These are phyloP conservation scores for Polytolypa hystricis DNA, from an alignment of 2,329 filamentous ascomycete species.

Conservation along the genomic window DNA sequence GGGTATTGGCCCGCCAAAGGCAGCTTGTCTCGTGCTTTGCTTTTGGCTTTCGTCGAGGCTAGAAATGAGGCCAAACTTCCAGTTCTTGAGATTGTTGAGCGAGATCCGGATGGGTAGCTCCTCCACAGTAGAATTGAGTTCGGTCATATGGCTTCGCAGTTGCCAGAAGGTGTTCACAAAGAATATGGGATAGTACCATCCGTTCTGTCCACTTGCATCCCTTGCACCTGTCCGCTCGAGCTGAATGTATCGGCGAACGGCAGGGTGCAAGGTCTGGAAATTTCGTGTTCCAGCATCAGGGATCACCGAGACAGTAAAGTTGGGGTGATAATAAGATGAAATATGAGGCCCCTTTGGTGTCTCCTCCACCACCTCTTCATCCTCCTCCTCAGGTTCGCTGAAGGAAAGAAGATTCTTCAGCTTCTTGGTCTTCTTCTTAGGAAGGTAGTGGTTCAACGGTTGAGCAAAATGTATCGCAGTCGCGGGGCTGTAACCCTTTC, in stretches of 20 bases:
- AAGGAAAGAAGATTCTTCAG: conserved; percentile 67
- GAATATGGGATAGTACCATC: conserved; percentile 85
- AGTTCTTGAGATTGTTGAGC: conserved; percentile 68
- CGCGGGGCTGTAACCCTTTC: conserved; percentile 58
- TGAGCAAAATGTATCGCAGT: conserved; percentile 75
- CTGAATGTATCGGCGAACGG: conserved; percentile 64
- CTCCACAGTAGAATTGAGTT: conserved; percentile 81
- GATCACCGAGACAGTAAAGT: conserved; percentile 80
- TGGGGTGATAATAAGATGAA: conserved; percentile 86
- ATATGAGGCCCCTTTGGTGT: conserved; percentile 56
- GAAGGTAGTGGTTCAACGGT: conserved; percentile 78
- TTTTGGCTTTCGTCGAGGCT: conserved; percentile 81
- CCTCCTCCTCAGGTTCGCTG: conserved; percentile 36
- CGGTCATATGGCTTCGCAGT: conserved; percentile 77
- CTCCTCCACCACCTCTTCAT: no score
- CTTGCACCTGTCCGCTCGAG: conserved; percentile 71
- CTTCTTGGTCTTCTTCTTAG: conserved; percentile 83
- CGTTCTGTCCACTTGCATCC: conserved; percentile 73
- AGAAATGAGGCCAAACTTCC: conserved; percentile 82
- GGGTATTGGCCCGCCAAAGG: conserved; percentile 58
- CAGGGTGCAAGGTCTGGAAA: conserved; percentile 58
- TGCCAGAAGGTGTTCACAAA: conserved; percentile 98
- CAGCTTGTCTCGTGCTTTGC: conserved; percentile 66
- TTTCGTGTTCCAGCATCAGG: conserved; percentile 63
- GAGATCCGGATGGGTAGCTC: conserved; percentile 73